Conservation (phyloP, 2,329 filamentous ascomycete genomes). For the Hymenoscyphus repandus region DNA sequence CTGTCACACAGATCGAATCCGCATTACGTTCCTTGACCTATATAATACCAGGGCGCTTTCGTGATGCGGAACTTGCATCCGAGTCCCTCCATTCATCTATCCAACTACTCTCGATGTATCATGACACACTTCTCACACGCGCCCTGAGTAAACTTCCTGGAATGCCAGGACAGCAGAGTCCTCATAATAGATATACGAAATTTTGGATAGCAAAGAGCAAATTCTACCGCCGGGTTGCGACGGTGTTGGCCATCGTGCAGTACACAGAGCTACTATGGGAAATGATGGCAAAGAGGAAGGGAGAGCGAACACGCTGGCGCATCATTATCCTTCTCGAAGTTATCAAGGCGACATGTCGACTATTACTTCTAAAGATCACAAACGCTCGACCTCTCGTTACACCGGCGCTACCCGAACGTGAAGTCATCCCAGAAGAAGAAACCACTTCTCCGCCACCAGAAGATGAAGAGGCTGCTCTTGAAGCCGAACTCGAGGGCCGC, state of each 20-base stretch:
- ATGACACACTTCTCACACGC: conserved; percentile 77
- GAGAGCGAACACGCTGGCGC: conserved; percentile 80
- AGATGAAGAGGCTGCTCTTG: conserved; percentile 32
- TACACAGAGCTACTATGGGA: conserved; percentile 97
- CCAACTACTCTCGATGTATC: conserved; percentile 85
- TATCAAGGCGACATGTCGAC: conserved; percentile 77
- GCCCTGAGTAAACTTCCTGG: conserved; percentile 53
- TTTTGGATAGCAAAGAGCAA: conserved; percentile 59
- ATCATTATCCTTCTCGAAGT: conserved; percentile 80
- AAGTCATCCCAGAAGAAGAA: conserved; percentile 58
- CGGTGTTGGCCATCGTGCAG: conserved; percentile 81
- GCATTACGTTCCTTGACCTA: conserved; percentile 90
- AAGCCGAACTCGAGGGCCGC: conserved; percentile 33
- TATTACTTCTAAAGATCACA: conserved; percentile 77
- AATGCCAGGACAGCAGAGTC: conserved; percentile 42
- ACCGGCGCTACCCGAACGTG: conserved; percentile 80
- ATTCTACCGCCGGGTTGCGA: conserved; percentile 75
- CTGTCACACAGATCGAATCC: conserved; percentile 92
- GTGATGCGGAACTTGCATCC: conserved; percentile 90
- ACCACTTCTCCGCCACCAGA: conserved; percentile 43
- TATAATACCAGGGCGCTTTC: conserved; percentile 85
- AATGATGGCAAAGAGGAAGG: conserved; percentile 86
- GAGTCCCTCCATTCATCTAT: conserved; percentile 87
- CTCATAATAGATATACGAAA: conserved; percentile 61
- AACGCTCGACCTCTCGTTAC: conserved; percentile 76